Conservation (phyloP, 768 basidiomycete genomes). For the Amanita muscaria region DNA sequence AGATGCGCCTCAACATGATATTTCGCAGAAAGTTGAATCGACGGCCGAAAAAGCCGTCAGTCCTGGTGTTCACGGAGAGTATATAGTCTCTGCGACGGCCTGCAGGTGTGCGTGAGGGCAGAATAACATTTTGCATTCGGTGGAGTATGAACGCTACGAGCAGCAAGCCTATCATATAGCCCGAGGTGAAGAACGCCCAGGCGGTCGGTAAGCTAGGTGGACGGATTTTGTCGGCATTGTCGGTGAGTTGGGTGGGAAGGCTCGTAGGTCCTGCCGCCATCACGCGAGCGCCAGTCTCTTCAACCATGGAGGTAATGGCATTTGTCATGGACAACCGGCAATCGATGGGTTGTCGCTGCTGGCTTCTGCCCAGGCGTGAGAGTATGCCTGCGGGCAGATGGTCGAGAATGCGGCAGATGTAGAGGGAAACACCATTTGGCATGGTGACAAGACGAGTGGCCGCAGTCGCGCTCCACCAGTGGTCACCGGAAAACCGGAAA, state of each 20-base stretch:
- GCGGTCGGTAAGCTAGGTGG: constrained; percentile 41
- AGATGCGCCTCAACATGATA: constrained; percentile 20
- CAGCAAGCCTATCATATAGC: constrained; percentile 60
- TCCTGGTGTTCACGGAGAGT: not conserved
- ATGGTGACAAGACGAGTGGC: not conserved
- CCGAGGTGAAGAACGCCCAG: constrained; percentile 66
- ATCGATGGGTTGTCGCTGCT: not conserved
- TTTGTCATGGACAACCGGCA: constrained; percentile 1
- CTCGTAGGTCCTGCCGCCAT: not conserved
- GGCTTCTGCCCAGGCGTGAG: constrained; percentile 2
- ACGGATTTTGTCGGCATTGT: constrained; percentile 5
- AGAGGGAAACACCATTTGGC: not conserved
- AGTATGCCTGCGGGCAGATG: constrained; percentile 2
- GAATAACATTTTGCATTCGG: constrained; percentile 70
- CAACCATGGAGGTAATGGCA: constrained; percentile 3
- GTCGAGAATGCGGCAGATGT: constrained; percentile 6
- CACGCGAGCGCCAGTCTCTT: not conserved
- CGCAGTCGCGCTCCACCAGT: constrained; percentile 8
- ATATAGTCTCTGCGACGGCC: constrained; percentile 5
- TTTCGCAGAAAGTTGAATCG: constrained; percentile 16
- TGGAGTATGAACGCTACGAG: constrained; percentile 63
- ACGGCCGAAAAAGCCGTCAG: not conserved
- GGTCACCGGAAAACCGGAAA: too few species aligned
- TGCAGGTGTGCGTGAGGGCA: constrained; percentile 43
- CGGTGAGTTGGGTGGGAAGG: not conserved